Evolutionary conservation across 2,329 filamentous ascomycete genomes (phyloP), one percentile per base, ranked within the genome.

Genomic region (Sordariomycetes sp.): DNA sequence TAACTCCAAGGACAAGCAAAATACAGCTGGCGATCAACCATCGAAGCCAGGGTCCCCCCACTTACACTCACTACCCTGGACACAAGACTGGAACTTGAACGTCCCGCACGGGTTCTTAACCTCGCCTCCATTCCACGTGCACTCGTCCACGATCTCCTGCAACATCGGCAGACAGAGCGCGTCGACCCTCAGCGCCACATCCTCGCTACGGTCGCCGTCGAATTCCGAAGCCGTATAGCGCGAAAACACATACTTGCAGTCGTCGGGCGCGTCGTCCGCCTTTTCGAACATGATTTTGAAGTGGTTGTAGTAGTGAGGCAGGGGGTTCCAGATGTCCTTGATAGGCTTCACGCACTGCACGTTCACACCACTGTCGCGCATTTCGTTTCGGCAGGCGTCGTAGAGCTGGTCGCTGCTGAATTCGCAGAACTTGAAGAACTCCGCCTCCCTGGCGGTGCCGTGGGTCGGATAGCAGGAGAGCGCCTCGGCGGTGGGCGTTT

Each of bases 241-340:
- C 59, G 11, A 61, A 58, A 53, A 58, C 54, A 16, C n/a, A n/a
- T 61, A 62, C 14, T 35, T 59, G 48, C 54, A 60, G 37, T 35
- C 40, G 20, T 60, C 62, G 43, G 54, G 57, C 46, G 43, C 43
- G 37, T 54, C 56, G 34, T 52, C 48, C 48, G 48, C 48, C 48
- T 52, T 52, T 52, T 52, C 48, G 48, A 52, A 52, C 48, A 14
- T 14, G 48, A 20, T 20, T 2, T 20, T 14, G 20, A 20, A 52
- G 48, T 52, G 16, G 48, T 52, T 52, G 48, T 52, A n/a, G n/a
- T n/a, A n/a, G n/a, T n/a, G n/a, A n/a, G n/a, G n/a, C n/a, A n/a
- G n/a, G n/a, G n/a, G n/a, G n/a, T n/a, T n/a, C n/a, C n/a, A n/a
- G n/a, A n/a, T n/a, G n/a, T n/a, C 24, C 20, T 52, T 5, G 24